phyloP scores from a whole-genome alignment of 176 grass and related monocot species.

The Rhipidocladum racemiflorum region DNA sequence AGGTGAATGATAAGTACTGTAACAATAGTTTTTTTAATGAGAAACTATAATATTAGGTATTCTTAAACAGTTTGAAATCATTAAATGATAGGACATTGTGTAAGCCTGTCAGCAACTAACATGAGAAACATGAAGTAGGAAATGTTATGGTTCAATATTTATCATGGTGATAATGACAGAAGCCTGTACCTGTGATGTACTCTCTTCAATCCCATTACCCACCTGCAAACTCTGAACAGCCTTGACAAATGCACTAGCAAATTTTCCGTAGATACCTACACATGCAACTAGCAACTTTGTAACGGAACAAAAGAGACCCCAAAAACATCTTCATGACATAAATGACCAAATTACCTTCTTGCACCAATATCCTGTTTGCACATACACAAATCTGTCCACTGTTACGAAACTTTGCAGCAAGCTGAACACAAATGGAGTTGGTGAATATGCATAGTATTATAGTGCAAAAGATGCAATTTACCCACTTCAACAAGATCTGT shows the following conservation, averaged over 20 bases:
- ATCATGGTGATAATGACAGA: neutral
- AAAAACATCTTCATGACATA: slow-evolving; percentile 24
- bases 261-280: slow-evolving; percentile 90
- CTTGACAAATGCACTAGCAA: slow-evolving; percentile 84
- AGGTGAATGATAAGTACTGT: neutral
- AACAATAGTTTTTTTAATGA: neutral
- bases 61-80: slow-evolving; percentile 22
- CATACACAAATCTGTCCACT: slow-evolving; percentile 97
- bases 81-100: neutral
- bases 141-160: slow-evolving; percentile 11
- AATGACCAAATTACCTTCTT: slow-evolving; percentile 66
- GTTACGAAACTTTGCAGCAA: slow-evolving; percentile 97
- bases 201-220: slow-evolving; percentile 83
- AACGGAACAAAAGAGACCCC: slow-evolving; percentile 23
- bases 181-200: slow-evolving; percentile 62
- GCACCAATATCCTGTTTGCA: slow-evolving; percentile 96
- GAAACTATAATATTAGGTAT: neutral
- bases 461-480: neutral
- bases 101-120: neutral
- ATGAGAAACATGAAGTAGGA: neutral
- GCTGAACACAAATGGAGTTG: slow-evolving; percentile 44
- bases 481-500: neutral
- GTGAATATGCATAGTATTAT: slow-evolving; percentile 19
- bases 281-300: slow-evolving; percentile 10
- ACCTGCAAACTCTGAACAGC: slow-evolving; percentile 93